Percentiles rank a stretch among this genome's conserved stretches.
phyloP scores from a whole-genome alignment of 108 stramenopile species.

The Chaetoceros tenuissimus region DNA sequence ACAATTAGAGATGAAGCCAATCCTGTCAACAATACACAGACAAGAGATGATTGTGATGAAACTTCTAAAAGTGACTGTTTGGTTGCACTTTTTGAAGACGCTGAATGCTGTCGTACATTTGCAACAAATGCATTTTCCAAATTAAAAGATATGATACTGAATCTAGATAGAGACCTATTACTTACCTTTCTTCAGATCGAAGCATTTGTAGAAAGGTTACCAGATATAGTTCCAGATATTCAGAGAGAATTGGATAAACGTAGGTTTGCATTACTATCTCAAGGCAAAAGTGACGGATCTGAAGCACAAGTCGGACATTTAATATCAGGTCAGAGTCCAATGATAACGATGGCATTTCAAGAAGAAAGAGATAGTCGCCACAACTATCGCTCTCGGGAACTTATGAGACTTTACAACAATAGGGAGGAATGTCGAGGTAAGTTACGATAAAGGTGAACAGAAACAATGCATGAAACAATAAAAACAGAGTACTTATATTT shows the following conservation, averaged over 20 bases:
- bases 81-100: conserved; percentile 11
- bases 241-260: not conserved
- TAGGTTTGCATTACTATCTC: not conserved
- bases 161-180: conserved; percentile 8
- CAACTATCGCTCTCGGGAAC: conserved; percentile 45
- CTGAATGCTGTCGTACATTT: conserved; percentile 30
- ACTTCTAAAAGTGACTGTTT: not conserved
- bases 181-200: conserved; percentile 6
- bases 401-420: conserved; percentile 53
- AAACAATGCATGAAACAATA: not conserved
- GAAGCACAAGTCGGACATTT: conserved; percentile 3
- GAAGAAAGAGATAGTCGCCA: conserved; percentile 64
- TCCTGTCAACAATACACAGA: not conserved
- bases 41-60: not conserved
- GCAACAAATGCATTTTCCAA: conserved; percentile 20
- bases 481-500: not conserved
- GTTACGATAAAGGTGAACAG: not conserved
- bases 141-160: conserved; percentile 13
- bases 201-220: conserved; percentile 12
- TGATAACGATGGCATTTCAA: conserved; percentile 69
- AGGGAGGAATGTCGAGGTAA: conserved; percentile 48
- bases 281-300: conserved; percentile 1
- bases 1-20: not conserved
- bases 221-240: conserved; percentile 12
- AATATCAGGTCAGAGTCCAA: conserved; percentile 25